phyloP scores from a whole-genome alignment of 306 rosid genomes.

The Quercus suber region DNA sequence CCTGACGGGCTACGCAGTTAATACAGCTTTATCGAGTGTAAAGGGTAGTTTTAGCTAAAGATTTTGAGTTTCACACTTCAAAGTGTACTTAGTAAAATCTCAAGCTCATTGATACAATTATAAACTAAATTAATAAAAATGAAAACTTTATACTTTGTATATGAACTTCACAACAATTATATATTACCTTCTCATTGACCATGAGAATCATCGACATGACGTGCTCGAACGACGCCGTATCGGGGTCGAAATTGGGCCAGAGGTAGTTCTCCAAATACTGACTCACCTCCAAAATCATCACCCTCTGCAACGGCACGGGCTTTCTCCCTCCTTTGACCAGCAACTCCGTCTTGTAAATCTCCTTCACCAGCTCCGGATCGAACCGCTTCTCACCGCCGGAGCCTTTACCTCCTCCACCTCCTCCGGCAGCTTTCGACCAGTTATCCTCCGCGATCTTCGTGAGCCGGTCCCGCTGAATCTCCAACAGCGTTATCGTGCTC shows the following conservation, averaged over 20 bases:
- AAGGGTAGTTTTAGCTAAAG: no score
- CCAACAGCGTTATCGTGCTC: conserved; percentile 69
- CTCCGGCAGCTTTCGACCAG: conserved; percentile 59
- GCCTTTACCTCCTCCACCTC: conserved; percentile 18
- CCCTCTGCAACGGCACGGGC: conserved; percentile 88
- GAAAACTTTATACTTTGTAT: no score
- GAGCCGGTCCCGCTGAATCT: conserved; percentile 88
- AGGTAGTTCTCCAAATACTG: conserved; percentile 89
- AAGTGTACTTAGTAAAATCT: no score
- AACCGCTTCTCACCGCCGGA: conserved; percentile 39
- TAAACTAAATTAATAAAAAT: no score
- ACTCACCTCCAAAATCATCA: conserved; percentile 91
- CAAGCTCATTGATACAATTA: no score
- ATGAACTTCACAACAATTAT: neutral
- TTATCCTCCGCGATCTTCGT: conserved; percentile 78
- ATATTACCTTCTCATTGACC: conserved; percentile 84
- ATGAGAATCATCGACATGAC: conserved; percentile 91
- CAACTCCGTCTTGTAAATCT: conserved; percentile 73
- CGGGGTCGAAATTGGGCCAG: conserved; percentile 78
- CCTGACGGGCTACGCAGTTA: no score
- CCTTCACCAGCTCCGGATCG: conserved; percentile 62
- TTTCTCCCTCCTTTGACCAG: conserved; percentile 63
- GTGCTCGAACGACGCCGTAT: conserved; percentile 75
- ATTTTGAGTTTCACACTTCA: no score
- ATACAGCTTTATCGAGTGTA: no score